A percentile compares a stretch with the other conserved stretches of the same genome.
phyloP scores from a whole-genome alignment of 176 grass and related monocot genomes.

The Raddia distichophylla region DNA sequence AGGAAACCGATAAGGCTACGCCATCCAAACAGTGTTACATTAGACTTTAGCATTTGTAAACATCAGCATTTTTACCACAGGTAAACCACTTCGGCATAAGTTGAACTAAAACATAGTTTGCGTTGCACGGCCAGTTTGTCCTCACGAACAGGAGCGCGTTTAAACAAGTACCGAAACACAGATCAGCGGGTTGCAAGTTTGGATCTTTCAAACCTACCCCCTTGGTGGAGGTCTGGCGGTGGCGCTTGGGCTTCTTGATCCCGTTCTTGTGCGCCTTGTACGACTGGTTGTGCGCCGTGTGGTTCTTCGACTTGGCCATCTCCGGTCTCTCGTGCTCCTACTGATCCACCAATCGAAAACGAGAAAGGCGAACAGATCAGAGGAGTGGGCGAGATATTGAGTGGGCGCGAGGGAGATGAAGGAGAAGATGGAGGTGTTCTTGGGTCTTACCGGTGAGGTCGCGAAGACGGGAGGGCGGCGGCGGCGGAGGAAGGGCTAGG shows the following conservation, averaged over 20 bases:
- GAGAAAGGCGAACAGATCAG: not conserved
- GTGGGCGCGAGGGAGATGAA: not conserved
- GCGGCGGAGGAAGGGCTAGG: conserved; percentile 42
- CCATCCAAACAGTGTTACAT: not conserved
- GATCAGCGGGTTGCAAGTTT: not conserved
- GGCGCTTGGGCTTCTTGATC: conserved; percentile 86
- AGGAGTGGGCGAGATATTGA: not conserved
- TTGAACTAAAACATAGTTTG: not conserved
- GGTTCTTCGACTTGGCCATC: conserved; percentile 98
- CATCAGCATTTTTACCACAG: not conserved
- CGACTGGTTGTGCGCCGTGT: conserved; percentile 90
- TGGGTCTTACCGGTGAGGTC: conserved; percentile 20
- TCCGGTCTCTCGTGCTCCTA: conserved; percentile 31
- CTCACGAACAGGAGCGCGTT: not conserved
- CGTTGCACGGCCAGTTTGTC: not conserved
- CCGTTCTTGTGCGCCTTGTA: conserved; percentile 90
- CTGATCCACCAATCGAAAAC: conserved; percentile 4
- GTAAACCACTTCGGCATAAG: not conserved
- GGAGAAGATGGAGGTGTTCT: not conserved
- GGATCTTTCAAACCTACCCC: conserved; percentile 57
- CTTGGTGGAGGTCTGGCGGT: conserved; percentile 85
- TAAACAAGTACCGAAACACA: not conserved
- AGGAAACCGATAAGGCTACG: not conserved
- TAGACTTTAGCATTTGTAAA: not conserved
- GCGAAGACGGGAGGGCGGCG: conserved; percentile 34